phyloP scores from a whole-genome alignment of 2,329 filamentous ascomycete genomes.

The Penicillium sp. region DNA sequence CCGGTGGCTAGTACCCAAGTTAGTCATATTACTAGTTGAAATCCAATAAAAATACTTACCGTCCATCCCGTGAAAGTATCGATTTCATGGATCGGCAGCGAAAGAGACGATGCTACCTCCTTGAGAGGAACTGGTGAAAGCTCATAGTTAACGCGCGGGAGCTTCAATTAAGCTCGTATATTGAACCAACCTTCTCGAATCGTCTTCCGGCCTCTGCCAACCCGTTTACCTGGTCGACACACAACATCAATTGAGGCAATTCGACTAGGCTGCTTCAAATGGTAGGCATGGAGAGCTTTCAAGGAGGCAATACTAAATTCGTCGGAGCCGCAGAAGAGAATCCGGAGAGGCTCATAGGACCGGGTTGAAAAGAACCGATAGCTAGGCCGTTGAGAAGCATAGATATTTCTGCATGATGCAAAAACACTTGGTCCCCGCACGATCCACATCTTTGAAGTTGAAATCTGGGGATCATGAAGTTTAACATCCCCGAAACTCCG shows the following conservation, averaged over 20 bases:
- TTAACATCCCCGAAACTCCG: conserved; percentile 4
- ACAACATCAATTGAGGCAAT: conserved; percentile 84
- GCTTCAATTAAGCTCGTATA: not conserved
- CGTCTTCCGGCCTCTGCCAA: conserved; percentile 71
- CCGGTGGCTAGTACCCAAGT: conserved; percentile 54
- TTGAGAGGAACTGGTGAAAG: conserved; percentile 69
- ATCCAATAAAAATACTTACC: conserved; percentile 47
- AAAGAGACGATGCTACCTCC: conserved; percentile 61
- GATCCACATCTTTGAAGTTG: conserved; percentile 25
- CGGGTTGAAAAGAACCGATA: conserved; percentile 32
- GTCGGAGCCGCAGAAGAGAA: conserved; percentile 95
- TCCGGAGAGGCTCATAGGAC: conserved; percentile 63
- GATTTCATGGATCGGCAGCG: conserved; percentile 69
- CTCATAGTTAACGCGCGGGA: conserved; percentile 3
- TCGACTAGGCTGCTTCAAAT: conserved; percentile 51
- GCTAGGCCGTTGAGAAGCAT: conserved; percentile 7
- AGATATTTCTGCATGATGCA: conserved; percentile 23
- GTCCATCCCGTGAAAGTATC: conserved; percentile 83
- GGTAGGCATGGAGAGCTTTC: conserved; percentile 65
- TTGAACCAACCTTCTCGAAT: conserved; percentile 61
- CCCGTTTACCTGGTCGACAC: conserved; percentile 74
- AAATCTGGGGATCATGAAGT: conserved; percentile 6
- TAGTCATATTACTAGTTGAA: conserved; percentile 3
- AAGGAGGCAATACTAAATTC: conserved; percentile 82
- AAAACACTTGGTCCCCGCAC: conserved; percentile 21